phyloP scores from a whole-genome alignment of 2,329 filamentous ascomycete genomes.

The Aspergillus versicolor region DNA sequence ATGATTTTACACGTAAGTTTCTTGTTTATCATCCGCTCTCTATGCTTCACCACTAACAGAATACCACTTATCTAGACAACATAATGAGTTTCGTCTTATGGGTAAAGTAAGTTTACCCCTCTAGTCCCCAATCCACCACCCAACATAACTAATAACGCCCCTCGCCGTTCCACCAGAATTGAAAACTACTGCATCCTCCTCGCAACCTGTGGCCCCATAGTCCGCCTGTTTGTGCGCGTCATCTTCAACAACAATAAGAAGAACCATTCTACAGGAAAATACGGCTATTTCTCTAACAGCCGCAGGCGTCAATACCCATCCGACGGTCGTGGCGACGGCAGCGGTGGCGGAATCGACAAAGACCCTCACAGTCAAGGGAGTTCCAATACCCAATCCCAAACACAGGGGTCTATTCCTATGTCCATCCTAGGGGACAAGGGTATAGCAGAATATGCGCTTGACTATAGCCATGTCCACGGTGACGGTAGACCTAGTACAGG shows the following conservation, averaged over 20 bases:
- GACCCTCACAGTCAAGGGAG: background rate
- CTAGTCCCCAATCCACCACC: background rate
- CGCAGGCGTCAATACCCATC: background rate
- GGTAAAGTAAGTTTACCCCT: slow-evolving; percentile 32
- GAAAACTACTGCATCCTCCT: slow-evolving; percentile 40
- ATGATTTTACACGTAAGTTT: slow-evolving; percentile 32
- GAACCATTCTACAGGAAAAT: background rate
- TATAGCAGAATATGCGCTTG: too few relatives aligned
- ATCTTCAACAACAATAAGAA: slow-evolving; percentile 19
- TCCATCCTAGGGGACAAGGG: background rate
- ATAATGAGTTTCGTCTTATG: slow-evolving; percentile 36
- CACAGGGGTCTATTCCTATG: slow-evolving; percentile 3
- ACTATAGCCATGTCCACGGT: too few relatives aligned
- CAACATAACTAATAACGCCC: too few relatives aligned
- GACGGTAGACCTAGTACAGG: too few relatives aligned
- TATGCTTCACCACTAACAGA: background rate
- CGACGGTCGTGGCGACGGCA: slow-evolving; percentile 1
- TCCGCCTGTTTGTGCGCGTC: slow-evolving; percentile 30
- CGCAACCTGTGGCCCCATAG: slow-evolving; percentile 35
- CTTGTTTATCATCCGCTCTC: background rate
- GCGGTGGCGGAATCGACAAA: slow-evolving; percentile 1
- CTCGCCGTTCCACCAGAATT: slow-evolving; percentile 22
- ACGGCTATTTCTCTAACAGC: slow-evolving; percentile 19
- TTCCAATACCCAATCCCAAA: background rate
- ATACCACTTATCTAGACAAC: slow-evolving; percentile 21